These are phyloP conservation scores for Apophysomyces sp. DNA, from an alignment of 371 early-diverging fungal species.

Conservation along the genomic window DNA sequence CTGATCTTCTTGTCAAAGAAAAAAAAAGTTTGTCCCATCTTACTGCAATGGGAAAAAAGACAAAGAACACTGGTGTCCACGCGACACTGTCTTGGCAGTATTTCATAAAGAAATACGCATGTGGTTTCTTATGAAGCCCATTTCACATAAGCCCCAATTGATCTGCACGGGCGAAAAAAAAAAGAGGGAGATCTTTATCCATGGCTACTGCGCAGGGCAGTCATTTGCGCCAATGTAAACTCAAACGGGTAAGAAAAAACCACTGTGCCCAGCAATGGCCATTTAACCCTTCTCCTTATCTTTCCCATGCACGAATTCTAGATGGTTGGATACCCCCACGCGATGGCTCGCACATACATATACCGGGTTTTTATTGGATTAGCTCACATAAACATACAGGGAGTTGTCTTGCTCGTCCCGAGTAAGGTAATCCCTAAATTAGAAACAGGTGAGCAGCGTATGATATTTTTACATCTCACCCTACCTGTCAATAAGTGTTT, in stretches of 20 bases:
- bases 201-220: not conserved
- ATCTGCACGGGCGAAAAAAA: not conserved
- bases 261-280: not conserved
- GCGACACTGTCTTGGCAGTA: not conserved
- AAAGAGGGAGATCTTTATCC: not conserved
- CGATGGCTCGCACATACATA: not conserved
- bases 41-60: not conserved
- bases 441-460: not conserved
- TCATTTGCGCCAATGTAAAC: not conserved
- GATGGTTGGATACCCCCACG: not conserved
- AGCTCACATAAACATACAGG: constrained; percentile 24
- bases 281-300: not conserved
- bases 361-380: not conserved
- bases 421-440: constrained; percentile 78
- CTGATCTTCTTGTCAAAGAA: not conserved
- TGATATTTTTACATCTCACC: not conserved
- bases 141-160: not conserved
- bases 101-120: not conserved
- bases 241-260: not conserved
- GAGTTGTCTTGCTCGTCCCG: constrained; percentile 65
- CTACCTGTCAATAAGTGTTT: constrained; percentile 78
- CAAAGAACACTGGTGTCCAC: not conserved
- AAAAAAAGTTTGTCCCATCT: not conserved
- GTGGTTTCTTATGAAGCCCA: not conserved
- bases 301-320: not conserved